Conservation (phyloP, 2,329 filamentous ascomycete genomes). For the Penicillium sclerotigenum region DNA sequence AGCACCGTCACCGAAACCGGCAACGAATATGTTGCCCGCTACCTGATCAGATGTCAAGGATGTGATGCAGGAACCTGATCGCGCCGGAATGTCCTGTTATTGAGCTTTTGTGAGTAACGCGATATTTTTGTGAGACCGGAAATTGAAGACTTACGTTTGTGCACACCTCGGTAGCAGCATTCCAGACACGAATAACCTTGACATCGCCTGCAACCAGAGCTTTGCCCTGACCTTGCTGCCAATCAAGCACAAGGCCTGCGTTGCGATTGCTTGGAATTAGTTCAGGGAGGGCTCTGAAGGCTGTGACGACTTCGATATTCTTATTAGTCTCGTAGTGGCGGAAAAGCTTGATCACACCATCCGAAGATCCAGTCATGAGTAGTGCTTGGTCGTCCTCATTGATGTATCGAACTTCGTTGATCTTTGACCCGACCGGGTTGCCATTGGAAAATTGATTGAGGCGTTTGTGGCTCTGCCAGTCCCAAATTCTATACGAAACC, state of each 20-base stretch:
- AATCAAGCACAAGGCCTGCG: slow-evolving; percentile 94
- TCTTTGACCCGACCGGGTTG: slow-evolving; percentile 84
- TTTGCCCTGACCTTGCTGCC: slow-evolving; percentile 96
- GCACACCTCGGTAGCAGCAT: slow-evolving; percentile 88
- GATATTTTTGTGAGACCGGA: neutral
- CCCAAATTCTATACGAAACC: slow-evolving; percentile 64
- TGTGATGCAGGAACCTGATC: slow-evolving; percentile 92
- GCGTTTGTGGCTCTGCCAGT: slow-evolving; percentile 75
- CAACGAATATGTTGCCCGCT: slow-evolving; percentile 92
- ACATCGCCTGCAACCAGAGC: slow-evolving; percentile 95
- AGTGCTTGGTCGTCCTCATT: slow-evolving; percentile 97
- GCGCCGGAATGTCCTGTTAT: slow-evolving; percentile 76
- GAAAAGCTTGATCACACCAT: slow-evolving; percentile 91
- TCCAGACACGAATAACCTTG: slow-evolving; percentile 93
- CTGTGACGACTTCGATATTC: slow-evolving; percentile 78
- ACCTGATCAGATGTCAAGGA: slow-evolving; percentile 96
- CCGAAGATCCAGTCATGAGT: slow-evolving; percentile 89
- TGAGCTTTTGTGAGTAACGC: neutral
- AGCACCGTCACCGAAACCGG: slow-evolving; percentile 92
- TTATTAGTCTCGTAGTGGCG: slow-evolving; percentile 79
- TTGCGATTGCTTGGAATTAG: slow-evolving; percentile 92
- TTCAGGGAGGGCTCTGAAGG: slow-evolving; percentile 89
- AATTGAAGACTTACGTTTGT: slow-evolving; percentile 55
- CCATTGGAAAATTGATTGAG: slow-evolving; percentile 89
- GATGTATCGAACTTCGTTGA: slow-evolving; percentile 94